Base-by-base conservation (phyloP, 176 grass and related monocot species). In the Cocos nucifera region DNA sequence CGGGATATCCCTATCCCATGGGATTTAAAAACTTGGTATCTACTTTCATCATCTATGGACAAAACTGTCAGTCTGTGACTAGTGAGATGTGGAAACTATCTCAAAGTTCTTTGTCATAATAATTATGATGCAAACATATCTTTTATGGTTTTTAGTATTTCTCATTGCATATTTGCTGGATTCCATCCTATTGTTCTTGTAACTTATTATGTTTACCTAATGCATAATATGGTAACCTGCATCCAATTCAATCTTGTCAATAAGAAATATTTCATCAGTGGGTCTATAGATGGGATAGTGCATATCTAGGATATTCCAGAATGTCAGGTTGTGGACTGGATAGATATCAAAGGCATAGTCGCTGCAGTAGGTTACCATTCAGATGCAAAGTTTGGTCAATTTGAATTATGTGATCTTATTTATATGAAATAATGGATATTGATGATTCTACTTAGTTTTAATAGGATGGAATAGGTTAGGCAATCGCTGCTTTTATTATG, bases 261-360 rank as follows among this genome's bases (percentile, higher is more conserved):
- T 21, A 52, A 68, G 19, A 10, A 12, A 48, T 68, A 48, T 24
- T 68, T 68, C 65, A 56, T 68, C n/a, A 68, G 50, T 54, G 65
- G 51, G 10, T 68, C 65, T 1, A 19, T 68, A 17, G 65, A 68
- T 68, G 19, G 65, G 35, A 68, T 56, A 68, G 65, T 56, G 4
- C 52, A 52, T 19, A 56, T 68, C 0, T 68, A 52, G 65, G 10
- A 18, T 3, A 24, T 56, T 35, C 0, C 19, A 21, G 53, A 20
- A 27, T 35, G 35, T 17, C 19, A 5, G 22, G 65, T 68, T 22
- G 65, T 56, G 6, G 17, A 68, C 16, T 68, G 65, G 65, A 14
- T 17, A 17, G 65, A 68, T 52, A 35, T 28, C 1, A 55, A 28
- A 53, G 18, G 22, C 6, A 68, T 48, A 12, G 21, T 68, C 15